A percentile compares a stretch with the other conserved stretches of the same genome.
Evolutionary conservation across 2,329 filamentous ascomycete genomes (phyloP).

Genomic region (Aspergillus transmontanensis): DNA sequence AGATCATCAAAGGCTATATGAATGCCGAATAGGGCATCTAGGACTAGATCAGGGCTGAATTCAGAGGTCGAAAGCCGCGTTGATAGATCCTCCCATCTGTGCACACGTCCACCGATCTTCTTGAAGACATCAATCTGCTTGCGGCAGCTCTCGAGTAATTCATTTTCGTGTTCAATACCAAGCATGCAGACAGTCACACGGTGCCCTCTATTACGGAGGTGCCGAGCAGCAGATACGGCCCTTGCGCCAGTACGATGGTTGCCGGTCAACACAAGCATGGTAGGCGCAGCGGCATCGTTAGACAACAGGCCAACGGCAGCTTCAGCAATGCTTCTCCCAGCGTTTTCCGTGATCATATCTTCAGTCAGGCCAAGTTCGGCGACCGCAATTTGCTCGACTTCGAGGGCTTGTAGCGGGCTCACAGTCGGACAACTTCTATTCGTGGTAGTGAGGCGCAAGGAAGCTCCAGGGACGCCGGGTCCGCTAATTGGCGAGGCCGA

Average conservation of each 20-base stretch:
- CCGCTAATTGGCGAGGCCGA: slow-evolving; percentile 48
- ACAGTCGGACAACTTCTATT: slow-evolving; percentile 60
- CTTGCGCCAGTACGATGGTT: slow-evolving; percentile 89
- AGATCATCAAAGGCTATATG: slow-evolving; percentile 89
- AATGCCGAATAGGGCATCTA: slow-evolving; percentile 85
- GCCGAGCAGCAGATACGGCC: slow-evolving; percentile 81
- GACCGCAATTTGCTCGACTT: slow-evolving; percentile 87
- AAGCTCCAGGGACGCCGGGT: slow-evolving; percentile 39
- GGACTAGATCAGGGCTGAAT: slow-evolving; percentile 73
- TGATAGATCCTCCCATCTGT: slow-evolving; percentile 62
- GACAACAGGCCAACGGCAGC: slow-evolving; percentile 70
- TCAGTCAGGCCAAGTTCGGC: slow-evolving; percentile 84
- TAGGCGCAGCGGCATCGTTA: slow-evolving; percentile 54
- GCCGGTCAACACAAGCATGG: slow-evolving; percentile 82
- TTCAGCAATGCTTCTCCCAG: slow-evolving; percentile 84
- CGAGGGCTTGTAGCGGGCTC: slow-evolving; percentile 80
- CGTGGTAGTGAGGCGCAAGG: slow-evolving; percentile 57
- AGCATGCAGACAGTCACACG: slow-evolving; percentile 82
- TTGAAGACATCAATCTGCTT: slow-evolving; percentile 83
- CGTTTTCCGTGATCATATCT: slow-evolving; percentile 89
- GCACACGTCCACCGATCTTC: slow-evolving; percentile 76
- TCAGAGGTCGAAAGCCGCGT: slow-evolving; percentile 55
- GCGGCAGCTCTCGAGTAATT: slow-evolving; percentile 76
- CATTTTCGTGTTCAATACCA: slow-evolving; percentile 78
- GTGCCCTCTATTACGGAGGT: slow-evolving; percentile 80